Base-by-base conservation (phyloP, 176 grass and related monocot genomes). In the Aechmea fasciata region DNA sequence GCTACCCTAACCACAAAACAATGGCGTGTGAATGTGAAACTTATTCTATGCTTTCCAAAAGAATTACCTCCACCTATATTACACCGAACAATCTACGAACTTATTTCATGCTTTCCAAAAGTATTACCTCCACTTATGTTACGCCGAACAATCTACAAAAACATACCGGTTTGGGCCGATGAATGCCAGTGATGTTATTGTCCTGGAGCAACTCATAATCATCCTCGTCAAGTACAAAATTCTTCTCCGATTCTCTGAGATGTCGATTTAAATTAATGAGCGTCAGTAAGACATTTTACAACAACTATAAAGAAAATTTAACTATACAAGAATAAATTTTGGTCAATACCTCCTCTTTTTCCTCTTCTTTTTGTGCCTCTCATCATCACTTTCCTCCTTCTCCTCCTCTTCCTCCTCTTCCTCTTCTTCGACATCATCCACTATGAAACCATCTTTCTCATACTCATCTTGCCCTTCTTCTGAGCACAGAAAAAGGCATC, bases 201-300 rank as follows among this genome's bases (percentile, higher is more conserved):
- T 94, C 95, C 79, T 94, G 82, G 57, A 99, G 87, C 84, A 99
- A 82, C 83, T 90, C 79, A 49, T 99, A 99, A 72, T 99, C 95
- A 88, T 99, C 95, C 51, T 99, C 95, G 75, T 99, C 95, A 50
- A 99, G 95, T 63, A 63, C 81, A 52, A 84, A 99, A 10, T 84
- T 88, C 47, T 75, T 85, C 59, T 86, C 95, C 19, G 82, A 87
- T 65, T 90, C 90, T 73, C 90, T 99, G 80, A 67, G 47, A n/a
- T n/a, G 55, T 61, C 55, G 10, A 61, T 61, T 19, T 18, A 15
- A 61, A 15, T 15, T 18, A 61, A 22, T 61, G 20, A 61, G 20
- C 20, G 10, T 22, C 55, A 61, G 20, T 11, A 53, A 53, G 12
- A 57, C 15, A 5, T 57, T 57, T 57, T 18, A 3, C 1, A 17